These are phyloP conservation scores for Neospermospora avenae DNA, from an alignment of 2,329 filamentous ascomycete genomes.

Conservation along the genomic window DNA sequence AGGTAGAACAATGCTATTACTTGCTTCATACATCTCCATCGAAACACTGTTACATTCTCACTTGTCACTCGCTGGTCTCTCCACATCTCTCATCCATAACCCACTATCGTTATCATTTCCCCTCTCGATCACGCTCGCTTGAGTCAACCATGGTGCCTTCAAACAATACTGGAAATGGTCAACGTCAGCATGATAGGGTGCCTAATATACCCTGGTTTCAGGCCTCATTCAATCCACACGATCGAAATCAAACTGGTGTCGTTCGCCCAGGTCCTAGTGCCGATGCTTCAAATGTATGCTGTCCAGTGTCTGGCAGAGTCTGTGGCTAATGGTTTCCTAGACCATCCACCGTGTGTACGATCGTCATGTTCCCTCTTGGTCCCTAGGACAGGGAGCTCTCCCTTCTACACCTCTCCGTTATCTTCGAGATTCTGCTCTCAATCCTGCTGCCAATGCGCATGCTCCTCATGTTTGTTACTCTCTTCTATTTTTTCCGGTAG, in stretches of 20 bases:
- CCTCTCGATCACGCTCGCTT: too few species aligned
- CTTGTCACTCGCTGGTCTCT: background rate
- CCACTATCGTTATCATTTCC: too few species aligned
- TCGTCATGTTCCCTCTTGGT: background rate
- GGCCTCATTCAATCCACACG: background rate
- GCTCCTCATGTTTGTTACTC: too few species aligned
- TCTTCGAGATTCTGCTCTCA: too few species aligned
- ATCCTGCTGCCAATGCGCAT: too few species aligned
- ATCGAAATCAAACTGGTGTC: background rate
- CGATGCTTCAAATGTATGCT: background rate
- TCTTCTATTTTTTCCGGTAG: too few species aligned
- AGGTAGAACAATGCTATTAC: background rate
- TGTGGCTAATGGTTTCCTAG: background rate
- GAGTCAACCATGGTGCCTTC: too few species aligned
- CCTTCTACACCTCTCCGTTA: too few species aligned
- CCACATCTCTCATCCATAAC: background rate
- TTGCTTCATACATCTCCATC: background rate
- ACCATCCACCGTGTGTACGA: background rate
- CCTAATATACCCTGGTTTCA: background rate
- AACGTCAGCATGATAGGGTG: too few species aligned
- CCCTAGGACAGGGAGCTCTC: too few species aligned
- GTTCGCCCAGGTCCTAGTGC: background rate
- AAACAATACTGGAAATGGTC: too few species aligned
- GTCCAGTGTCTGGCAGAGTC: background rate
- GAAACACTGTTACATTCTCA: background rate